Conservation (phyloP, 2,329 filamentous ascomycete species). For the Celoporthe dispersa region DNA sequence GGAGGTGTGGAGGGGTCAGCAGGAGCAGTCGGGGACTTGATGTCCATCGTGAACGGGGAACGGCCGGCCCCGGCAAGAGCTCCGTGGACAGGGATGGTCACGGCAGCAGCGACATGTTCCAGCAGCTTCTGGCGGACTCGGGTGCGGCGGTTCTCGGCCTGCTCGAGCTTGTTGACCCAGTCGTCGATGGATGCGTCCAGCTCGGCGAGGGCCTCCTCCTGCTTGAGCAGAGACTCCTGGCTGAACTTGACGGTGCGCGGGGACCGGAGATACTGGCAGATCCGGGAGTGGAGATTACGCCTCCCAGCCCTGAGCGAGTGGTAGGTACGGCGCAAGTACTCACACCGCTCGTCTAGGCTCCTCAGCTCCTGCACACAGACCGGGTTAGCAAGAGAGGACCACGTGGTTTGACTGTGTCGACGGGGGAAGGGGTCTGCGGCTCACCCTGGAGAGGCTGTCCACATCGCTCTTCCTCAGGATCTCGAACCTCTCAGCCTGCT, state of each 20-base stretch:
- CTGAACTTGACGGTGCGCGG: conserved; percentile 73
- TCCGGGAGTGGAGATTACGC: conserved; percentile 75
- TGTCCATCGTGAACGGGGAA: conserved; percentile 48
- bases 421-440: conserved; percentile 26
- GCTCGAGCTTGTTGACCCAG: conserved; percentile 79
- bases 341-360: conserved; percentile 75
- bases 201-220: conserved; percentile 78
- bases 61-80: conserved; percentile 44
- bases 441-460: conserved; percentile 66
- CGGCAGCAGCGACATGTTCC: conserved; percentile 77
- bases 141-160: conserved; percentile 76
- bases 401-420: background rate
- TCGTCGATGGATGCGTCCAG: conserved; percentile 80
- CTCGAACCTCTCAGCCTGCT: conserved; percentile 67
- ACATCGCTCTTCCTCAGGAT: conserved; percentile 67
- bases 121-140: conserved; percentile 79
- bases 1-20: conserved; percentile 60
- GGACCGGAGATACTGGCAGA: conserved; percentile 76
- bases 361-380: conserved; percentile 64
- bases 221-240: conserved; percentile 75
- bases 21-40: conserved; percentile 39
- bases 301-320: conserved; percentile 75
- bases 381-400: conserved; percentile 9
- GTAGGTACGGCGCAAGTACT: conserved; percentile 78
- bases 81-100: conserved; percentile 51